Conservation (phyloP, 2,329 filamentous ascomycete genomes). For the Zelopaecilomyces penicillatus region DNA sequence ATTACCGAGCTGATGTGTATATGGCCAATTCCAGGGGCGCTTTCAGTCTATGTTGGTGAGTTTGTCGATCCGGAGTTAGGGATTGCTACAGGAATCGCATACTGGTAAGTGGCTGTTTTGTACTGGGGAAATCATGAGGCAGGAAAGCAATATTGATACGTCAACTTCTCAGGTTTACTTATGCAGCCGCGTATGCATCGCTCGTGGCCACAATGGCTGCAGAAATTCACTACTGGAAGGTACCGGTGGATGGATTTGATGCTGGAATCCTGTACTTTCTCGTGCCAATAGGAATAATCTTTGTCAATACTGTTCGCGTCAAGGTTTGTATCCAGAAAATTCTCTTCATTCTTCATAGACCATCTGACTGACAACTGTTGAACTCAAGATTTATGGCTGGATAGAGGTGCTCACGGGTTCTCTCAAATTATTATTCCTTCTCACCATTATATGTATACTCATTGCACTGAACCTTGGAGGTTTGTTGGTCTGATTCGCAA, state of each 20-base stretch:
- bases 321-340: constrained; percentile 11
- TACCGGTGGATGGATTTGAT: constrained; percentile 9
- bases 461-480: constrained; percentile 13
- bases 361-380: background rate
- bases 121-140: background rate
- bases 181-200: constrained; percentile 19
- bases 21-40: constrained; percentile 23
- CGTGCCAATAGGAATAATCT: constrained; percentile 14
- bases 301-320: constrained; percentile 16
- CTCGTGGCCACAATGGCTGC: constrained; percentile 17
- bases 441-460: constrained; percentile 14
- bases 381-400: constrained; percentile 18
- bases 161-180: constrained; percentile 18
- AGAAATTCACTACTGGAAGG: constrained; percentile 17
- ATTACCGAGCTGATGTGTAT: constrained; percentile 23
- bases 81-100: constrained; percentile 22
- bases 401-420: constrained; percentile 18
- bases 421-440: constrained; percentile 18
- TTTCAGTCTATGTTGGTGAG: constrained; percentile 23
- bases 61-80: constrained; percentile 25
- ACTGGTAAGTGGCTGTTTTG: constrained; percentile 19
- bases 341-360: background rate
- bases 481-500: background rate
- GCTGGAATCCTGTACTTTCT: constrained; percentile 15
- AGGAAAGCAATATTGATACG: background rate